Evolutionary conservation across 805 yeast genomes (phyloP), one percentile per base, ranked within the genome.

Genomic region (Pichia paraexigua): DNA sequence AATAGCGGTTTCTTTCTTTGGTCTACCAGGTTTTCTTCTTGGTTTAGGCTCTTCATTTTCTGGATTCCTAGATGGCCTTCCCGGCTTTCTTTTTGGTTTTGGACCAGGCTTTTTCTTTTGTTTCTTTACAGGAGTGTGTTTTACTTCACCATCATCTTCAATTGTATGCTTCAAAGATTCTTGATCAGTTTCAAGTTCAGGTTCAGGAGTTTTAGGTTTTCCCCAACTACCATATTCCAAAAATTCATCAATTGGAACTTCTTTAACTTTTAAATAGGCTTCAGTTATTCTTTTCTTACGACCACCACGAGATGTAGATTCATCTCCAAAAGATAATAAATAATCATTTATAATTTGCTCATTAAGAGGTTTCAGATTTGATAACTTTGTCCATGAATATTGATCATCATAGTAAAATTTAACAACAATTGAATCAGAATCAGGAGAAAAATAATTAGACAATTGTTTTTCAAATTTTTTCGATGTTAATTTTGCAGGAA

Each of bases 351-450:
- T 80, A 7, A 63, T 68, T 2, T 72, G 78, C 2, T 54, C 56
- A 2, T 69, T 56, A 49, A 85, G 69, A 2, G 65, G 59, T 55
- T 77, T 74, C 39, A 85, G 60, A 54, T 84, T 90, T 32, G 68
- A 62, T 5, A 65, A 59, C 27, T 75, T 70, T 41, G 80, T 79
- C 91, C 91, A 85, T 58, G 80, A 79, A 60, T 81, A 84, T 17
- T 84, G 82, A 61, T 82, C 86, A 63, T 85, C 92, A 59, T 79
- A 78, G 63, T 84, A 80, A 63, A 85, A 85, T 52, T 86, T 73
- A 17, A 85, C 89, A 58, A 67, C 86, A 3, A 63, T 45, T 22
- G 39, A 35, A n/a, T 35, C 39, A n/a, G 39, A 35, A 7, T 11
- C 39, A 17, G 39, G 39, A 6, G 39, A 35, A 35, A 42, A 50